phyloP scores from a whole-genome alignment of 1,284 basidiomycete species.

The Ceratobasidium papillatum region DNA sequence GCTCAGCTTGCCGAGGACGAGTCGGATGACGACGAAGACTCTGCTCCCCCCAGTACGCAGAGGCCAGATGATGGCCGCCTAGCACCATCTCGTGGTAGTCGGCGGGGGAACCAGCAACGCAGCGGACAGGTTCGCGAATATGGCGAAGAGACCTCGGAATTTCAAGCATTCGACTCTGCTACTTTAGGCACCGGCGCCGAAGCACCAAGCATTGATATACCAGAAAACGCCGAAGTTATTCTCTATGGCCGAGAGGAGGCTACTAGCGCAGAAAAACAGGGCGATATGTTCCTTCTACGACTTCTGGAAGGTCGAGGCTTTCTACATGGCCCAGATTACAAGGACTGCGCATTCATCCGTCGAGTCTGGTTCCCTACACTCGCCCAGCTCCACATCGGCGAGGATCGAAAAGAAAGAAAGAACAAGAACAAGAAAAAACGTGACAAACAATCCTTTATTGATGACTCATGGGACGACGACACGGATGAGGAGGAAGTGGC shows the following conservation, averaged over 20 bases:
- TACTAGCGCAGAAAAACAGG: constrained; percentile 26
- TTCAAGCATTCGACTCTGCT: background rate
- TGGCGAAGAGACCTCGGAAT: background rate
- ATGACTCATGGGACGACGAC: constrained; percentile 26
- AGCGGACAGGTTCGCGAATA: background rate
- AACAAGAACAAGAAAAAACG: background rate
- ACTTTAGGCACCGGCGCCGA: background rate
- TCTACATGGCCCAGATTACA: constrained; percentile 23
- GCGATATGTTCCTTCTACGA: constrained; percentile 37
- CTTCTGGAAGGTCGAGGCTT: constrained; percentile 35
- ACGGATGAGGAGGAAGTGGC: constrained; percentile 30
- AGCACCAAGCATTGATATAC: background rate
- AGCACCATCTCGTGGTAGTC: background rate
- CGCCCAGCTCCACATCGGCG: background rate
- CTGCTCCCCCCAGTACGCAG: background rate
- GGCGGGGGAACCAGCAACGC: background rate
- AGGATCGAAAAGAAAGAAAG: constrained; percentile 4
- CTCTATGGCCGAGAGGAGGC: constrained; percentile 36
- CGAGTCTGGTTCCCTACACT: constrained; percentile 42
- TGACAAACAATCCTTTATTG: background rate
- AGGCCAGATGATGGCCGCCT: background rate
- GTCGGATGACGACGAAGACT: background rate
- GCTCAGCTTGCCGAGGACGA: constrained; percentile 5
- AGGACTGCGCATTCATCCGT: constrained; percentile 40
- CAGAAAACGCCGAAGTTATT: background rate